Evolutionary conservation across 805 yeast species (phyloP).

Genomic region (Zygoascus biomembranicola): DNA sequence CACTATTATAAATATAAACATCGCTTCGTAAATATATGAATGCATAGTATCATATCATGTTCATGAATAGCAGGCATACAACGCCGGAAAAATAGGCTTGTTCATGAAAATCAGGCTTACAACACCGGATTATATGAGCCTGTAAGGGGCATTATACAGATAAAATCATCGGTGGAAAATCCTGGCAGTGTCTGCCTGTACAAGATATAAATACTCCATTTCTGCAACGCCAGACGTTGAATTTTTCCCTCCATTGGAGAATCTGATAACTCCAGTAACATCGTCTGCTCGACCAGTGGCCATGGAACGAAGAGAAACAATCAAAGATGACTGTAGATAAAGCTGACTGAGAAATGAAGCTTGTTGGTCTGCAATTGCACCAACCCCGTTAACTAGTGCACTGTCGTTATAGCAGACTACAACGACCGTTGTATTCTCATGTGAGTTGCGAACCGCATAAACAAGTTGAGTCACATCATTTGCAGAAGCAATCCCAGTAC

Average conservation of each 20-base stretch:
- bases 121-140: too few relatives aligned
- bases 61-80: too few relatives aligned
- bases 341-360: slow-evolving; percentile 41
- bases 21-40: too few relatives aligned
- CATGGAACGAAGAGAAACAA: slow-evolving; percentile 56
- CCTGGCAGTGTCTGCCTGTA: slow-evolving; percentile 45
- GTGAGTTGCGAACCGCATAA: slow-evolving; percentile 26
- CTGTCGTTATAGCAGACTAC: slow-evolving; percentile 35
- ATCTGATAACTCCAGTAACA: slow-evolving; percentile 61
- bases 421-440: slow-evolving; percentile 27
- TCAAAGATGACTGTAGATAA: slow-evolving; percentile 42
- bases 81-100: too few relatives aligned
- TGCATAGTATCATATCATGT: too few relatives aligned
- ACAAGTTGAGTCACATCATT: slow-evolving; percentile 31
- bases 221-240: slow-evolving; percentile 36
- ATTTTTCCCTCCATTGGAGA: slow-evolving; percentile 48
- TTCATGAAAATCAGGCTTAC: too few relatives aligned
- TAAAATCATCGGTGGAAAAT: slow-evolving; percentile 32
- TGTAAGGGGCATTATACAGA: neutral
- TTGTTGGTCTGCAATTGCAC: slow-evolving; percentile 33
- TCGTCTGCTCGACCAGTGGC: slow-evolving; percentile 78
- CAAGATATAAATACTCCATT: slow-evolving; percentile 54
- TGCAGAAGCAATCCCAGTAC: slow-evolving; percentile 34
- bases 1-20: too few relatives aligned
- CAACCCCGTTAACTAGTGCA: slow-evolving; percentile 29